phyloP scores from a whole-genome alignment of 352 stramenopile species.

The Phytopythium cucurbitacearum region DNA sequence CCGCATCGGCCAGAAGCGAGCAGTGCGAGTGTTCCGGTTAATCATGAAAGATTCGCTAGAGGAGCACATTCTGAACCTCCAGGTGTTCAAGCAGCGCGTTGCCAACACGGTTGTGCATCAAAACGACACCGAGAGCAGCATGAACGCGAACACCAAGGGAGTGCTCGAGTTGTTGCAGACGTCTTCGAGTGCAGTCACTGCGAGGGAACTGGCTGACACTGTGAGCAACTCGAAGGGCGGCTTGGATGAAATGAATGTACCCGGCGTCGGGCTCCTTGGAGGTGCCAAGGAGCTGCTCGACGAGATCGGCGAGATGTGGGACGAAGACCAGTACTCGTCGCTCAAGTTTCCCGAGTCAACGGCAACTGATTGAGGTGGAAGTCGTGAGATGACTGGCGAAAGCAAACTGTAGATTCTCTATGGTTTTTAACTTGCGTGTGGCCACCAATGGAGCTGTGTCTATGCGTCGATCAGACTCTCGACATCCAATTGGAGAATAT shows the following conservation, averaged over 20 bases:
- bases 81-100: conserved; percentile 76
- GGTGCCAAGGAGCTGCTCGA: conserved; percentile 43
- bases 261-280: conserved; percentile 3
- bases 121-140: conserved; percentile 45
- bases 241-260: background rate
- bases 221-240: conserved; percentile 1
- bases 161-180: conserved; percentile 57
- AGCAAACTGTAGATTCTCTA: no score
- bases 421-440: no score
- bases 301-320: conserved; percentile 75
- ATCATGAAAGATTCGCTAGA: conserved; percentile 74
- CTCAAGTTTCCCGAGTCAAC: conserved; percentile 42
- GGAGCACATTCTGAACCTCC: conserved; percentile 76
- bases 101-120: conserved; percentile 56
- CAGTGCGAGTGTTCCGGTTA: conserved; percentile 74
- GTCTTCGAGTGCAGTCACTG: conserved; percentile 39
- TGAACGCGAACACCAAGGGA: conserved; percentile 59
- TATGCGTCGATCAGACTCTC: conserved; percentile 82
- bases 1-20: conserved; percentile 66
- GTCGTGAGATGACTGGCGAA: no score
- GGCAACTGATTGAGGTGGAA: background rate
- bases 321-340: conserved; percentile 77
- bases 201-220: conserved; percentile 20
- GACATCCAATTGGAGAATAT: conserved; percentile 98
- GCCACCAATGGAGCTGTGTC: background rate